Conservation (phyloP, 2,329 filamentous ascomycete species). For the Cladophialophora immunda region DNA sequence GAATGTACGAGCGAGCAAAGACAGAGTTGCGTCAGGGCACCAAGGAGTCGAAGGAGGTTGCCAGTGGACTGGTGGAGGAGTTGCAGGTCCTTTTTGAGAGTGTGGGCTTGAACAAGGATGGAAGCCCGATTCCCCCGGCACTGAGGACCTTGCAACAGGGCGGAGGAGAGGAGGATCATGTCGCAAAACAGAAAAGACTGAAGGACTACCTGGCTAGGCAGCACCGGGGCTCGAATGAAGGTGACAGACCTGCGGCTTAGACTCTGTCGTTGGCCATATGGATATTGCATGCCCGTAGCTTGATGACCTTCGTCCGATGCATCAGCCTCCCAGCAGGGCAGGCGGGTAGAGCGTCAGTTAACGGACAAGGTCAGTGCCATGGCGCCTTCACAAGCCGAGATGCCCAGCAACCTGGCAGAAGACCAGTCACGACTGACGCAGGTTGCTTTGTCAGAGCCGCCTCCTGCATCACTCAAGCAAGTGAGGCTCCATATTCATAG, state of each 20-base stretch:
- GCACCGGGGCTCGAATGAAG: background rate
- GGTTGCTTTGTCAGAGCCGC: too few relatives aligned
- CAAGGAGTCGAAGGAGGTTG: constrained; percentile 30
- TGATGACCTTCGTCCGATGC: too few relatives aligned
- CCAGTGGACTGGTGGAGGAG: constrained; percentile 31
- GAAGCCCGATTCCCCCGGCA: constrained; percentile 17
- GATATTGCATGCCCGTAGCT: too few relatives aligned
- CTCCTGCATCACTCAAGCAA: too few relatives aligned
- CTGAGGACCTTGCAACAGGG: background rate
- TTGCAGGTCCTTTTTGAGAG: constrained; percentile 31
- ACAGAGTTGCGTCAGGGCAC: constrained; percentile 29
- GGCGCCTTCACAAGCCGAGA: too few relatives aligned
- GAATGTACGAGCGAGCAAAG: constrained; percentile 29
- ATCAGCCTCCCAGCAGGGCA: too few relatives aligned
- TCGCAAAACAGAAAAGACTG: constrained; percentile 26
- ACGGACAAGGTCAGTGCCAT: too few relatives aligned
- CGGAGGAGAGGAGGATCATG: constrained; percentile 6
- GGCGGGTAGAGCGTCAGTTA: too few relatives aligned
- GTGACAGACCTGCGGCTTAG: background rate
- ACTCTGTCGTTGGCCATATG: too few relatives aligned
- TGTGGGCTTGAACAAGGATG: constrained; percentile 31
- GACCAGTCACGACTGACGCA: too few relatives aligned
- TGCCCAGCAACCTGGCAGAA: too few relatives aligned
- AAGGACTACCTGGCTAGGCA: constrained; percentile 29
- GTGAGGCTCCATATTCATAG: too few relatives aligned